Evolutionary conservation across 805 yeast genomes (phyloP), one percentile per base, ranked within the genome.

Genomic region (Metschnikowia vanudenii): DNA sequence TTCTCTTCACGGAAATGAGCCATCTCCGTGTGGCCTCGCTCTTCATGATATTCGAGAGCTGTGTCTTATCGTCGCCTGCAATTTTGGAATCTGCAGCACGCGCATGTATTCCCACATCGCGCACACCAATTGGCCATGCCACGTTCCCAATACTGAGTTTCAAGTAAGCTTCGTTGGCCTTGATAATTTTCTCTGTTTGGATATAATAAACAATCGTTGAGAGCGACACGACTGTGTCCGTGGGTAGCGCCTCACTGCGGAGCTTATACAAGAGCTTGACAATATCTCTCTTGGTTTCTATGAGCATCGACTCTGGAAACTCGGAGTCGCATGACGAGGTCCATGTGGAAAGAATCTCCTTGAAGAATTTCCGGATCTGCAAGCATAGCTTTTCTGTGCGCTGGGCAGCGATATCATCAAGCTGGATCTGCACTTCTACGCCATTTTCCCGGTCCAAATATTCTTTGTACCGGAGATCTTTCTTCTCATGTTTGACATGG

Each of bases 91-190:
- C 82, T 1, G 85, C 82, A 45, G 82, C 78, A 49, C 96, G 68
- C 10, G 82, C 83, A 61, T 88, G 96, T 47, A 89, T 87, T 40
- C 94, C 89, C 13, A 89, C 85, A 46, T 79, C 79, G 7, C 81
- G 71, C 12, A 89, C 86, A 22, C 96, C 97, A 53, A 88, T 85
- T 2, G 97, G 97, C 96, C 96, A 89, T 4, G 94, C 91, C 2
- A 85, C 88, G 55, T 88, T 87, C 1, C 96, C 97, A 14, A 89
- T 84, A 58, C 92, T 84, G 47, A 89, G 66, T 51, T 84, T 78
- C 71, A 88, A 68, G 56, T 89, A 89, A 20, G 82, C 72, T 56
- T 87, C 88, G 49, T 78, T 78, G 4, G 92, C 88, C 41, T 67
- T 67, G 31, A 61, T 59, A 53, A 63, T 81, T 30, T 81, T 75